Conservation (phyloP, 2,329 filamentous ascomycete genomes). For the Talaromyces islandicus region DNA sequence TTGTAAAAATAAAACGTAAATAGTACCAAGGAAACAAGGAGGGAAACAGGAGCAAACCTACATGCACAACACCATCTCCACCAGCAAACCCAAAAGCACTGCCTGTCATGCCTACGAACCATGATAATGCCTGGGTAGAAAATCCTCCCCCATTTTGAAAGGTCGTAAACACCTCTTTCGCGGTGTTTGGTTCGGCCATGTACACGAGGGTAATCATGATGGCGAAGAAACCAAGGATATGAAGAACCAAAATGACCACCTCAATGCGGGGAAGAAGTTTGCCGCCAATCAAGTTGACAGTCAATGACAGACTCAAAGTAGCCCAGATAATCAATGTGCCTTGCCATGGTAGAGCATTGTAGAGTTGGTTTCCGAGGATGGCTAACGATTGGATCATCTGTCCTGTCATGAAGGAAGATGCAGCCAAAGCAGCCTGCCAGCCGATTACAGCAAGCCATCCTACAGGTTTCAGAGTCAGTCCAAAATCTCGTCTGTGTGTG, state of each 20-base stretch:
- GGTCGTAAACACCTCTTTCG: constrained; percentile 16
- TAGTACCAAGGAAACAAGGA: not conserved
- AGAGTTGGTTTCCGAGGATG: constrained; percentile 30
- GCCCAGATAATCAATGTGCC: constrained; percentile 45
- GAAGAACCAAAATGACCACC: constrained; percentile 43
- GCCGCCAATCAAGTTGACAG: constrained; percentile 40
- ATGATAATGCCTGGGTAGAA: constrained; percentile 18
- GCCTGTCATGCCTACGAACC: constrained; percentile 12
- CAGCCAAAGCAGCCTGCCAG: constrained; percentile 41
- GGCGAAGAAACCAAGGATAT: constrained; percentile 49
- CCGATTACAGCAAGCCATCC: constrained; percentile 38
- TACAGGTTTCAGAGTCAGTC: constrained; percentile 5
- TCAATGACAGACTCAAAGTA: constrained; percentile 31
- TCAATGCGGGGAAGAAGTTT: constrained; percentile 44
- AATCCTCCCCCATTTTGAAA: constrained; percentile 10
- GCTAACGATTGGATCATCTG: constrained; percentile 32
- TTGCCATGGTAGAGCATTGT: constrained; percentile 41
- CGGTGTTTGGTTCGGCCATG: not conserved
- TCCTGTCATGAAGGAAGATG: constrained; percentile 26
- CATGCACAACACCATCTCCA: constrained; percentile 3
- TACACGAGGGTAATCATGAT: constrained; percentile 29
- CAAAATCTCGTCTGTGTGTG: no score
- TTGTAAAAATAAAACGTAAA: not conserved
- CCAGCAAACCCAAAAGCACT: constrained; percentile 9
- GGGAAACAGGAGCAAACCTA: not conserved